Conservation (phyloP, 2,329 filamentous ascomycete species). For the Monilinia laxa region DNA sequence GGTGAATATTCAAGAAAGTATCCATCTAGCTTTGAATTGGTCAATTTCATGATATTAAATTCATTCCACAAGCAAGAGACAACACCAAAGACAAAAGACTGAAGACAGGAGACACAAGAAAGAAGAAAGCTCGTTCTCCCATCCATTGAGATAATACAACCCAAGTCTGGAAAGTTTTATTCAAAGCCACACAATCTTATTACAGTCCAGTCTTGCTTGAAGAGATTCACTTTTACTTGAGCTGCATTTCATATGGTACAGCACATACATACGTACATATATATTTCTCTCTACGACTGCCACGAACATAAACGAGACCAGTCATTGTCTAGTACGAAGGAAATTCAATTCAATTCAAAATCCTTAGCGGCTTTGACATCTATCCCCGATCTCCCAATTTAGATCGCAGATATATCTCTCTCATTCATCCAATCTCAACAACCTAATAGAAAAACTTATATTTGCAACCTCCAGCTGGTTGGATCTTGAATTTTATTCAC, state of each 20-base stretch:
- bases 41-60: neutral
- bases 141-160: neutral
- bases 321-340: neutral
- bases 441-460: neutral
- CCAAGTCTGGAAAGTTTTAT: neutral
- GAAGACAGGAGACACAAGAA: neutral
- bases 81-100: too few species aligned
- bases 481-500: constrained; percentile 9
- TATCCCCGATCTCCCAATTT: neutral
- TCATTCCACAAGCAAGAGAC: neutral
- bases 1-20: neutral
- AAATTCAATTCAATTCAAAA: neutral
- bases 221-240: constrained; percentile 12
- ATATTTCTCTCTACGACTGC: neutral
- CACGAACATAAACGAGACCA: neutral
- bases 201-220: neutral
- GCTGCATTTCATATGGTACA: neutral
- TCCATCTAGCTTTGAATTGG: neutral
- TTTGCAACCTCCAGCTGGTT: neutral
- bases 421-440: neutral
- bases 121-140: too few species aligned
- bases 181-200: neutral
- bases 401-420: neutral
- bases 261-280: neutral
- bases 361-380: neutral